These are phyloP conservation scores for Aphanomyces astaci DNA, from an alignment of 352 stramenopile genomes.

Conservation along the genomic window DNA sequence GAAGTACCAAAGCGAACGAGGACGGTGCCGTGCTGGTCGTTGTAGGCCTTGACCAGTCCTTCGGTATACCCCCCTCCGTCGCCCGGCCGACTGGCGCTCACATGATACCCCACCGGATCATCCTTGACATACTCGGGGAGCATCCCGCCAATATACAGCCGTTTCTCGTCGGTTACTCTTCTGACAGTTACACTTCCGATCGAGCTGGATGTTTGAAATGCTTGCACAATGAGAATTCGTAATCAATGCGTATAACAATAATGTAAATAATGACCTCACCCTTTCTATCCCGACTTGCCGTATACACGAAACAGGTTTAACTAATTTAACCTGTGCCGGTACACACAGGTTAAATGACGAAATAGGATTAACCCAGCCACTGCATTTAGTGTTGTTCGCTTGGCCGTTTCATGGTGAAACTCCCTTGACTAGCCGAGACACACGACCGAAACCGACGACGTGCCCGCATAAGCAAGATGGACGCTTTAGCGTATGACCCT, in stretches of 20 bases:
- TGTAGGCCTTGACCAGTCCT: constrained; percentile 9
- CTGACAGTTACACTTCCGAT: not conserved
- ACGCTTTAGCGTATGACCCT: constrained; percentile 12
- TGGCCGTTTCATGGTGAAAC: too few species aligned
- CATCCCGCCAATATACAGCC: not conserved
- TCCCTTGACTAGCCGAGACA: too few species aligned
- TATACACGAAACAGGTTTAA: too few species aligned
- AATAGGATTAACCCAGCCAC: too few species aligned
- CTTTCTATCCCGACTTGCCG: too few species aligned
- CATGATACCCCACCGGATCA: constrained; percentile 7
- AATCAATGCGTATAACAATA: too few species aligned
- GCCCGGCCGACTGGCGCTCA: not conserved
- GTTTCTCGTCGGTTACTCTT: too few species aligned
- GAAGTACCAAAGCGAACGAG: not conserved
- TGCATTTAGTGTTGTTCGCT: too few species aligned
- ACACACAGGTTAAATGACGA: too few species aligned
- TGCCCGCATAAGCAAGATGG: not conserved
- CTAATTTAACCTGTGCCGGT: too few species aligned
- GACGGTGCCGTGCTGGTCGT: not conserved
- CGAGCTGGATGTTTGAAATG: not conserved
- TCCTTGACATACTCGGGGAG: constrained; percentile 1
- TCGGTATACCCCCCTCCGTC: not conserved
- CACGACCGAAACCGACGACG: not conserved
- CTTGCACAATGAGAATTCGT: too few species aligned
- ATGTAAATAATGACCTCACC: too few species aligned